phyloP scores from a whole-genome alignment of 192 early-diverging fungal species.

The Coemansia sp. region DNA sequence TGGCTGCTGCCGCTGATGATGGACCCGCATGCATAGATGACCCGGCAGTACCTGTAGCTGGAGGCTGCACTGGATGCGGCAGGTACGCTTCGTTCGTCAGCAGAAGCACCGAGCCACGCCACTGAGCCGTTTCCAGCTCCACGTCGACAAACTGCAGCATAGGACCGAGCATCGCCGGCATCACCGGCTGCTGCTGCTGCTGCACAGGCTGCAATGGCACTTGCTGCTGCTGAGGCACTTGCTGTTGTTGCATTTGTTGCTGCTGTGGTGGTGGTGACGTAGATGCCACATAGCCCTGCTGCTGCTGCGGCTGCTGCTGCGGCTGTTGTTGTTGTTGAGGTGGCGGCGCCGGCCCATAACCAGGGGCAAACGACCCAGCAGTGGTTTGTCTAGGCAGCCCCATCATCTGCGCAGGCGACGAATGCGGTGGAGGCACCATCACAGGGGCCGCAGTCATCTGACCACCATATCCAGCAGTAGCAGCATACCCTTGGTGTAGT shows the following conservation, averaged over 20 bases:
- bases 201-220: conserved; percentile 3
- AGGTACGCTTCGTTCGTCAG: conserved; percentile 50
- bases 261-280: conserved; percentile 23
- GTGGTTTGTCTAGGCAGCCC: conserved; percentile 9
- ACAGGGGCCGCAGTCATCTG: conserved; percentile 27
- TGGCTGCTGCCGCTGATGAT: conserved; percentile 9
- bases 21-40: conserved; percentile 29
- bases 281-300: not conserved
- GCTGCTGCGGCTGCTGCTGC: conserved; percentile 11
- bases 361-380: conserved; percentile 35
- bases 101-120: conserved; percentile 50
- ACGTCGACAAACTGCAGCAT: conserved; percentile 54
- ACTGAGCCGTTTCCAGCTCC: conserved; percentile 46
- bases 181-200: conserved; percentile 17
- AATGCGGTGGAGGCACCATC: conserved; percentile 14
- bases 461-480: conserved; percentile 18
- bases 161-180: conserved; percentile 49
- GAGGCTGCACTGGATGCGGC: conserved; percentile 27
- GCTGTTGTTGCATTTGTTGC: conserved; percentile 4
- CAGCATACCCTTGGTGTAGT: conserved; percentile 9
- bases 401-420: conserved; percentile 9
- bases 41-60: conserved; percentile 4
- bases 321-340: conserved; percentile 7
- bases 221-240: conserved; percentile 7
- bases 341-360: conserved; percentile 47